Evolutionary conservation across 2,329 filamentous ascomycete genomes (phyloP), one percentile per base, ranked within the genome.

Genomic region (Fusarium sp.): DNA sequence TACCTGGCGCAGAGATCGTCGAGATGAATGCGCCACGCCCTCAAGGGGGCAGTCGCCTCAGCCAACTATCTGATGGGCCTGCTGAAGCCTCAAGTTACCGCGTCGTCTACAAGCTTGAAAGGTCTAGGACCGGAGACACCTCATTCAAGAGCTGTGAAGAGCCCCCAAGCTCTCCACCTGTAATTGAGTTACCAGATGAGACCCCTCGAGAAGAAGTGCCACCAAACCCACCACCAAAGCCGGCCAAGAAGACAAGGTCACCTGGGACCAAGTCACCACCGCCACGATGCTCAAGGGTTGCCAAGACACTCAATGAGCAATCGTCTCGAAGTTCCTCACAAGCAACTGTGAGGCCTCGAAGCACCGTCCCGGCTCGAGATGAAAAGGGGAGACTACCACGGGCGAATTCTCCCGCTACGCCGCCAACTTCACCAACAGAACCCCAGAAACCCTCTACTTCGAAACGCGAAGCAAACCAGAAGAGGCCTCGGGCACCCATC

Each of bases 41-140:
- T 4, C 67, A 63, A 50, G 65, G 35, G 65, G 70, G 33, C 58
- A 66, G 45, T 59, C 69, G 59, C 22, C 66, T 70, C 65, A 67
- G 74, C 54, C 71, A 68, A 12, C 72, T 52, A 66, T 58, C 66
- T 10, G 76, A 66, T 59, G 74, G 73, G 64, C 78, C 78, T 6
- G 70, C 77, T 9, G 68, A 77, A 4, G 78, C 82, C 3, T 85
- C 83, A 2, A 75, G 47, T 1, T 90, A 90, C 69, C 86, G 89
- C 20, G 86, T 91, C 4, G 90, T 92, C 0, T 92, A 92, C 75
- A 86, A 86, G 37, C 86, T 90, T 71, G 88, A 86, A 71, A 88
- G 85, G 69, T 90, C 86, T 76, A 89, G 82, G 76, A 82, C 86
- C 32, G 83, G 81, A 45, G 86, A 78, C 17, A 86, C 84, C 35